phyloP scores from a whole-genome alignment of 2,329 filamentous ascomycete genomes.

The Xylaria sp. region DNA sequence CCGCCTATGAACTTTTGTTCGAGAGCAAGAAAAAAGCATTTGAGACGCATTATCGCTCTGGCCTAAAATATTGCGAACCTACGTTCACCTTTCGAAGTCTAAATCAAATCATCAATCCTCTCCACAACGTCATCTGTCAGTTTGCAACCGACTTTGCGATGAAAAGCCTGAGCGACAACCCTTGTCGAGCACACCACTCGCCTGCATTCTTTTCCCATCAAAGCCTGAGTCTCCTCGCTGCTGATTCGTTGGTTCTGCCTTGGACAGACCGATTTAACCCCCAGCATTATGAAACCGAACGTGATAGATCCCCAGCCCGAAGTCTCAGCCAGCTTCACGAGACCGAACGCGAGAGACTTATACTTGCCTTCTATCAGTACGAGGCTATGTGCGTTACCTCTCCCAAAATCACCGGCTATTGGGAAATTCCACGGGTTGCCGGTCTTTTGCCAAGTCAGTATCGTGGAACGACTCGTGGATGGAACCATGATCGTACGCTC shows the following conservation, averaged over 20 bases:
- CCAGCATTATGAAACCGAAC: background rate
- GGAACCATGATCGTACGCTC: background rate
- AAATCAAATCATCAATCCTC: conserved; percentile 2
- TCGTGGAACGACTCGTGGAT: background rate
- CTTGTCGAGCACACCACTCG: conserved; percentile 1
- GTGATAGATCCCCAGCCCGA: background rate
- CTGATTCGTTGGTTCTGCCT: too few relatives aligned
- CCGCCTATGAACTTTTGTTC: background rate
- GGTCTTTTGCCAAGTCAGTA: background rate
- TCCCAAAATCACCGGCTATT: conserved; percentile 11
- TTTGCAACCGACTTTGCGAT: conserved; percentile 15
- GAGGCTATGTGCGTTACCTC: conserved; percentile 20
- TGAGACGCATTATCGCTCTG: background rate
- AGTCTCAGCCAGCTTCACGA: conserved; percentile 8
- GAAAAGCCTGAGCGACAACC: conserved; percentile 3
- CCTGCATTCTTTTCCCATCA: background rate
- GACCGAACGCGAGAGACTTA: conserved; percentile 21
- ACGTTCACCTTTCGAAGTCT: conserved; percentile 12
- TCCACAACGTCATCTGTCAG: background rate
- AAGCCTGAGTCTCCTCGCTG: background rate
- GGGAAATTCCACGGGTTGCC: conserved; percentile 14
- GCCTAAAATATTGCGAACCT: background rate
- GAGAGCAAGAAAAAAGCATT: conserved; percentile 1
- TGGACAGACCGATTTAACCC: background rate
- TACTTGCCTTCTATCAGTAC: conserved; percentile 19